Evolutionary conservation across 1,139 yeast species (phyloP), one percentile per base, ranked within the genome.

Genomic region (Hanseniaspora gamundiae): DNA sequence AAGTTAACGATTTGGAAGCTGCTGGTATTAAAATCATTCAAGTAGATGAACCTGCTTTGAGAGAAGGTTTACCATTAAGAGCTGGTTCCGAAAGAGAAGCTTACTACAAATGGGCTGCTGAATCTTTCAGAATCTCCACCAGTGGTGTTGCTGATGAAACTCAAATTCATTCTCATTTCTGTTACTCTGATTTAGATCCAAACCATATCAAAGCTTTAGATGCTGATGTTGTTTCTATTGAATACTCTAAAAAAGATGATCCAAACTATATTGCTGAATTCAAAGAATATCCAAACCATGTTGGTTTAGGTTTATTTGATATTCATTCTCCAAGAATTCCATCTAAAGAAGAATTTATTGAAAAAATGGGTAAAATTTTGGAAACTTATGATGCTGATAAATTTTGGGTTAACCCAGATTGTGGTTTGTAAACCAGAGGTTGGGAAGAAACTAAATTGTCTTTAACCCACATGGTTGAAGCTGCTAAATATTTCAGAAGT

Each of bases 241-340:
- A 91, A 75, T 91, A 86, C 82, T 88, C 97, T 67, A 91, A 91
- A 88, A 91, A 93, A 82, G 97, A 88, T 67, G 97, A 88, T 73
- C 87, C 96, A 62, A 79, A 86, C 75, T 91, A 91, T 78, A 87
- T 91, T 66, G 82, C 86, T 71, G 96, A 88, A 76, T 91, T 91
- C 77, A 78, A 94, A 55, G 78, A 86, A 78, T 91, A 91, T 76
- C 97, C 98, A 69, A 91, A 91, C 84, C 97, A 91, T 74, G 87
- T 91, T 68, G 97, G 98, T 78, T 82, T 93, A 65, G 98, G 98
- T 71, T 77, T 91, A 69, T 91, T 88, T 66, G 98, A 91, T 71
- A 91, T 91, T 63, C 98, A 91, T 81, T 91, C 98, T 52, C 98
- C 98, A 73, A 88, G 98, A 79, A 86, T 91, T 63, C 98, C 98